phyloP scores from a whole-genome alignment of 1,284 basidiomycete species.

The Coniferiporia sulphurascens region DNA sequence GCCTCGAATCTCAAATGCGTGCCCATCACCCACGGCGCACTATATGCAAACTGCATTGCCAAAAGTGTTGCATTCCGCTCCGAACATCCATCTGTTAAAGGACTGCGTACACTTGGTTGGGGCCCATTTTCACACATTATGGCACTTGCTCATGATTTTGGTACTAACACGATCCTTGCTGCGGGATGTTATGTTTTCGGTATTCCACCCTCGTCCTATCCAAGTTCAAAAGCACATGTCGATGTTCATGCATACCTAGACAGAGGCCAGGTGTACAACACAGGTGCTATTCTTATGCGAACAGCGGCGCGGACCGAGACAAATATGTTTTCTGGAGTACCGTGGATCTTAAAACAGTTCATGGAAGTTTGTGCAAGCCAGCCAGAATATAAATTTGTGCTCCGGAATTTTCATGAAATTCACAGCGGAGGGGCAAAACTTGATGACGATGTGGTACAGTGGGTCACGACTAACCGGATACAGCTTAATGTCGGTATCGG shows the following conservation, averaged over 20 bases:
- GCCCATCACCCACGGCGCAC: constrained; percentile 28
- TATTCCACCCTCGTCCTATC: constrained; percentile 29
- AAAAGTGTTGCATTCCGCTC: constrained; percentile 26
- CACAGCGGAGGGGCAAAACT: constrained; percentile 29
- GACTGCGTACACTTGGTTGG: constrained; percentile 31
- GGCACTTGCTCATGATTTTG: constrained; percentile 25
- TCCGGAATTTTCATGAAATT: constrained; percentile 25
- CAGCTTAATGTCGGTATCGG: constrained; percentile 29
- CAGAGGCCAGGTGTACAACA: not conserved
- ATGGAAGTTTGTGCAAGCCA: constrained; percentile 20
- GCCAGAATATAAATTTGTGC: constrained; percentile 19
- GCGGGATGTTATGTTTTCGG: constrained; percentile 32
- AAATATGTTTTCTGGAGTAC: constrained; percentile 21
- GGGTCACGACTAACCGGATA: constrained; percentile 26
- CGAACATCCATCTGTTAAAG: constrained; percentile 19
- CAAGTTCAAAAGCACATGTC: not conserved
- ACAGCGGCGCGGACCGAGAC: constrained; percentile 9
- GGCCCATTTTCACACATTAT: constrained; percentile 33
- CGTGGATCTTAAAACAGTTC: constrained; percentile 15
- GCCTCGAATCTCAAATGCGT: constrained; percentile 32
- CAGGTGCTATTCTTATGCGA: constrained; percentile 7
- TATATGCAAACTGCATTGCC: constrained; percentile 26
- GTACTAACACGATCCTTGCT: constrained; percentile 25
- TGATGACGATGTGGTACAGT: constrained; percentile 26
- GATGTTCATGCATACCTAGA: constrained; percentile 15